Base-by-base conservation (phyloP, 257 asterid species). In the Solanum dulcamara region DNA sequence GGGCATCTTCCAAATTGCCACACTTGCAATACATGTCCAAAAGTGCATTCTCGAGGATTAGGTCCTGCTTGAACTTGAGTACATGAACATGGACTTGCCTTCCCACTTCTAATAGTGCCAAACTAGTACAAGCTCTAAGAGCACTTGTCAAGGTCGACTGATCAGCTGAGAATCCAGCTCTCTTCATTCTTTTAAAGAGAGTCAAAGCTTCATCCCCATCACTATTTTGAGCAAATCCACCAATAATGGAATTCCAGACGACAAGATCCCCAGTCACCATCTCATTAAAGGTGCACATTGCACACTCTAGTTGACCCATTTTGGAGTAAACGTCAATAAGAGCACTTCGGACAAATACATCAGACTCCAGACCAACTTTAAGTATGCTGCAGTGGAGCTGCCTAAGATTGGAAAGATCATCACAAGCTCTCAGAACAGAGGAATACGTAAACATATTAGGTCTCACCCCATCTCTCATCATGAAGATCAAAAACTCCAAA, bases 371-470 rank as follows among this genome's bases (percentile, higher is more conserved):
- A 46, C 99, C 98, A 80, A 88, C 95, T 91, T 93, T 96, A 60
- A 93, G 81, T 81, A 96, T 91, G 86, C 93, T 87, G 83, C 93
- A 87, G 79, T 96, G 99, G 81, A 93, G 90, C 74, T 91, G 94
- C 84, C 80, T 87, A 62, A 94, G 94, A 85, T 87, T 86, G 20
- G 71, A 51, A 57, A 90, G 66, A 46, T 88, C 90, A 79, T 88
- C 84, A 60, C 98, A 96, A n/a, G 98, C 95, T 90, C 98, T 92
- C 85, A 96, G 88, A 90, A 96, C 95, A 4, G 98, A 96, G 70
- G 99, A 96, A 85, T 86, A 96, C 3, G 99, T 94, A 83, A 88
- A 96, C 98, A 94, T 93, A 82, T 96, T 96, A 22, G 99, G 99
- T 51, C 75, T 71, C 59, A 92, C 93, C 6, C 98, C 97, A 85